These are phyloP conservation scores for Terfezia boudieri DNA, from an alignment of 495 filamentous ascomycete genomes.

Conservation along the genomic window DNA sequence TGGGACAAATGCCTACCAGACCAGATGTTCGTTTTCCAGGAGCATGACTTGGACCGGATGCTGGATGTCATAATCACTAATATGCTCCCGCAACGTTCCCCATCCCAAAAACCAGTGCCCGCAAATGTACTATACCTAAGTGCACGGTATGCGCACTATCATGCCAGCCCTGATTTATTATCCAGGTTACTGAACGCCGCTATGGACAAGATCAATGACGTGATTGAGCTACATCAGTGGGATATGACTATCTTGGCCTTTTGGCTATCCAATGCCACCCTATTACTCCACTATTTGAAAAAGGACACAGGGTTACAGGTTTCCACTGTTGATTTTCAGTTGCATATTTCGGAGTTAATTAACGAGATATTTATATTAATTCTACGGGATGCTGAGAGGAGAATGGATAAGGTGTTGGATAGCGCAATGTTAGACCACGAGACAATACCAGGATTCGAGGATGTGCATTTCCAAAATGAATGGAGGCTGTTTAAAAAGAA, in stretches of 20 bases:
- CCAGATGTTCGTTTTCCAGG: conserved; percentile 99
- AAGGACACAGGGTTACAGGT: conserved; percentile 69
- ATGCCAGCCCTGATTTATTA: conserved; percentile 68
- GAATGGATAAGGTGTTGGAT: conserved; percentile 90
- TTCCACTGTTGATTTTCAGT: conserved; percentile 73
- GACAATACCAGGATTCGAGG: conserved; percentile 91
- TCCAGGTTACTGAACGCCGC: conserved; percentile 58
- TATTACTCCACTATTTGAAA: conserved; percentile 87
- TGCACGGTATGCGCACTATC: conserved; percentile 91
- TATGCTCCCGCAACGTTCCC: conserved; percentile 90
- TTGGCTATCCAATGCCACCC: conserved; percentile 93
- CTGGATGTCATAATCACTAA: conserved; percentile 92
- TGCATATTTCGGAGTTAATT: conserved; percentile 80
- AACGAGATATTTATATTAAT: conserved; percentile 99
- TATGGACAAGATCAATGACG: conserved; percentile 89
- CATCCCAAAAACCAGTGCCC: conserved; percentile 89
- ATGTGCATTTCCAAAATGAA: conserved; percentile 89
- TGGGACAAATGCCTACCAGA: conserved; percentile 91
- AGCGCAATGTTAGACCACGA: conserved; percentile 90
- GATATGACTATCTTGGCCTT: conserved; percentile 99
- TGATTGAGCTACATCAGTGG: conserved; percentile 88
- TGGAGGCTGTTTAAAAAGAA: conserved; percentile 94
- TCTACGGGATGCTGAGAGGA: conserved; percentile 86
- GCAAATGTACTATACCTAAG: conserved; percentile 93
- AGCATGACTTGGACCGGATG: conserved; percentile 68